Conservation (phyloP, 1,284 basidiomycete genomes). For the Cutaneotrichosporon cutaneum region DNA sequence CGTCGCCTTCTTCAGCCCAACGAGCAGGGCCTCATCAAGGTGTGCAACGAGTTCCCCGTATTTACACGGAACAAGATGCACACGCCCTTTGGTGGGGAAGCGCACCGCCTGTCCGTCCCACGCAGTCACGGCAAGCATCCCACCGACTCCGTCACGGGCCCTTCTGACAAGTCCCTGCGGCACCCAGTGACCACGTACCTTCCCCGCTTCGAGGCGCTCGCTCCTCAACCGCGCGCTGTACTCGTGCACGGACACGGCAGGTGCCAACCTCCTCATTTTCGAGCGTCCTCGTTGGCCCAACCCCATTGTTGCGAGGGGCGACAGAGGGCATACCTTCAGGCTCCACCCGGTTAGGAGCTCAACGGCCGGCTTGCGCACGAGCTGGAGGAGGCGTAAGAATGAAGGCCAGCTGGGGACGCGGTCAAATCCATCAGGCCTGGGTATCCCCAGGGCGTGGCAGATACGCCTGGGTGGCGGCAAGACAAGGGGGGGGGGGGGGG, state of each 20-base stretch:
- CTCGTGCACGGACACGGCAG: conserved; percentile 12
- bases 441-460: background rate
- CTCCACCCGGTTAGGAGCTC: conserved; percentile 6
- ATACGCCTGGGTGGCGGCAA: conserved; percentile 7
- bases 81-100: background rate
- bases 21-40: conserved; percentile 6
- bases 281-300: conserved; percentile 9
- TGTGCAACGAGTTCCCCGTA: conserved; percentile 9
- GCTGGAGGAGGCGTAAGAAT: background rate
- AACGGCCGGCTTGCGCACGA: background rate
- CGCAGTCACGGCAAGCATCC: conserved; percentile 6
- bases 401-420: conserved; percentile 2
- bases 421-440: conserved; percentile 3
- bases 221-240: conserved; percentile 3
- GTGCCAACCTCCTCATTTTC: background rate
- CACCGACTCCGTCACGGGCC: conserved; percentile 3
- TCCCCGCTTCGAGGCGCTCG: conserved; percentile 4
- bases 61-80: conserved; percentile 9
- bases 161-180: background rate
- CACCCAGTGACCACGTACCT: background rate
- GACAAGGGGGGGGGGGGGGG: too few species aligned
- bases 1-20: conserved; percentile 13
- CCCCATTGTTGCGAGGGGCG: background rate
- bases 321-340: conserved; percentile 11
- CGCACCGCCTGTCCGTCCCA: conserved; percentile 4